Evolutionary conservation across 1,284 basidiomycete species (phyloP), one percentile per base, ranked within the genome.

Genomic region (Quambalaria eucalypti): DNA sequence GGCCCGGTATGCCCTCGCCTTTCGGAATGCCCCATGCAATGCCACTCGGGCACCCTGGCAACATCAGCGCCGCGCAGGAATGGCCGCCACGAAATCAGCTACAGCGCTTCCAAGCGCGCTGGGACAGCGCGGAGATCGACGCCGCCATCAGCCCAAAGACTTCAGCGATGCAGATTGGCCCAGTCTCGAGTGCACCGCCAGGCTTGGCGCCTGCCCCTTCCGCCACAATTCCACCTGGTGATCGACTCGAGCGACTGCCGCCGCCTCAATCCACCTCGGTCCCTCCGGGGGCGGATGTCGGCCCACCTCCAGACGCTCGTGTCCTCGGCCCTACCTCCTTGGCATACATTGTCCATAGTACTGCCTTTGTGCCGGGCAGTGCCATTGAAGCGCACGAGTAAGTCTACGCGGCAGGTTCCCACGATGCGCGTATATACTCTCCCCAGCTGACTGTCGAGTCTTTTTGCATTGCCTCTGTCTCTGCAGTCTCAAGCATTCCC

Each of bases 281-380:
- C 54, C 2, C 36, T 39, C 36, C 36, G 16, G 36, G 36, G 16
- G 10, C 16, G 16, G 42, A 46, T 26, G 21, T 23, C 4, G 42
- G 42, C 25, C n/a, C 14, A 6, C 69, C 59, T 52, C 65, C 59
- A 2, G 76, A 77, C 55, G 62, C 75, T 9, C 62, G 76, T 21
- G 69, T 78, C 28, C 61, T 76, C 19, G 90, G 88, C 47, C 87
- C 88, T 25, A 92, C 90, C 7, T 87, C 87, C 31, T 81, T 89
- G 59, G 81, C 85, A 9, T 90, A 92, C 77, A 80, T 96, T 21
- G 78, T 96, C 54, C 90, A 95, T 76, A 91, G 90, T 50, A 86
- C 87, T 76, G 84, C 87, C 28, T 83, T 86, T 50, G 84, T 96
- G 62, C 86, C 88, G 5, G 62, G 71, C 82, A 86, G 46, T 84